Conservation (phyloP, 2,329 filamentous ascomycete genomes). For the Pseudogymnoascus sp. region DNA sequence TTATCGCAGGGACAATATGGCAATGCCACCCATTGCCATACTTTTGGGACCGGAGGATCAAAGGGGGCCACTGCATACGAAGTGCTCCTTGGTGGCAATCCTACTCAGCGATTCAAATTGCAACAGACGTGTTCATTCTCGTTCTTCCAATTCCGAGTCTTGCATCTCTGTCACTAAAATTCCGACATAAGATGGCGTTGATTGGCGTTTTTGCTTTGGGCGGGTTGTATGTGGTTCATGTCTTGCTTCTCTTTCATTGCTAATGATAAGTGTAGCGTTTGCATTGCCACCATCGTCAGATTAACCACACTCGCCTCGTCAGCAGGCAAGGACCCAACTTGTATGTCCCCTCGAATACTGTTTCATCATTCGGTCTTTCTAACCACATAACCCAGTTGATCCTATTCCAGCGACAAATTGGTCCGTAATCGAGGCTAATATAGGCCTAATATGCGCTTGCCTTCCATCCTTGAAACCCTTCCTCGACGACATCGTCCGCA, state of each 20-base stretch:
- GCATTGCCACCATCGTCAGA: constrained; percentile 15
- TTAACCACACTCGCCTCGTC: constrained; percentile 7
- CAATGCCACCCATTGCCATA: constrained; percentile 35
- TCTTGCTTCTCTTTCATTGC: background rate
- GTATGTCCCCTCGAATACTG: background rate
- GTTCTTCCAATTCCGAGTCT: constrained; percentile 35
- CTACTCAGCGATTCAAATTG: constrained; percentile 37
- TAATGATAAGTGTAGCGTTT: constrained; percentile 13
- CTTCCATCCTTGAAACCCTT: constrained; percentile 22
- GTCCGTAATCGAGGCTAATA: constrained; percentile 33
- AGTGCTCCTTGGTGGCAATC: constrained; percentile 34
- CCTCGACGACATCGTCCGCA: background rate
- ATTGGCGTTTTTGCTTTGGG: constrained; percentile 39
- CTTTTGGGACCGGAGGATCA: constrained; percentile 34
- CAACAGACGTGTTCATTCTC: constrained; percentile 38
- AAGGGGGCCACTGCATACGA: constrained; percentile 34
- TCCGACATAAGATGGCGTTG: constrained; percentile 38
- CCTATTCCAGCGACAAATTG: constrained; percentile 30
- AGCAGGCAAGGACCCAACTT: background rate
- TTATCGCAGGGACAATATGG: constrained; percentile 30
- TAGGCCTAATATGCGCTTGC: constrained; percentile 33
- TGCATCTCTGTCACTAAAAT: constrained; percentile 29
- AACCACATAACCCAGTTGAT: constrained; percentile 18
- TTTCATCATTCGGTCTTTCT: background rate
- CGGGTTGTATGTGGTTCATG: constrained; percentile 29